Base-by-base conservation (phyloP, 768 basidiomycete species). In the Vishniacozyma victoriae region DNA sequence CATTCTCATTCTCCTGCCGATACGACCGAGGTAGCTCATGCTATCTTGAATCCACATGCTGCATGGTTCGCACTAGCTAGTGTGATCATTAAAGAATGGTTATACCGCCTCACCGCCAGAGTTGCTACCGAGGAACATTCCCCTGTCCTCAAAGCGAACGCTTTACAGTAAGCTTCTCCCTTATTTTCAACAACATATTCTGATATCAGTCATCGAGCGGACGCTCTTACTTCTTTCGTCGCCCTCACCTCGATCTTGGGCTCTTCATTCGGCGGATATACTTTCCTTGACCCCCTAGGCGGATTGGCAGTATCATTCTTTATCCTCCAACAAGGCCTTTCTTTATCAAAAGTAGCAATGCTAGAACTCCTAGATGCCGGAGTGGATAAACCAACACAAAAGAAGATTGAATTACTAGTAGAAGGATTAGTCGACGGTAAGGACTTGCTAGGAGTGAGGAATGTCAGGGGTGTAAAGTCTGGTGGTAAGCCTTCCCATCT, bases 121-220 rank as follows among this genome's bases (percentile, higher is more conserved):
- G 92, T 99, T 24, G 95, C 93, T 11, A 82, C 87, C 48, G 81
- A 88, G 60, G 91, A 96, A 72, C 82, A 83, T 60, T 88, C 86
- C 62, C 87, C 88, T 3, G 95, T 99, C 0, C 74, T 99, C 44
- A 76, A 84, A 16, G 95, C 95, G n/a, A 99, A 97, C 69, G 95
- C 93, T 5, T 79, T 91, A 47, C 93, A 97, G 66, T 71, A 44
- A 60, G 69, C 66, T 11, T 15, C 36, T 5, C n/a, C 15, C 9
- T 9, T 11, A 41, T 41, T n/a, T 23, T 41, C 40, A 20, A 44
- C 23, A 6, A 44, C 42, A 4, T 9, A 33, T 33, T 9, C 29
- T 24, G 24, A 24, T 11, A 9, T 13, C 26, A 71, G 69, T 70
- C 95, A 99, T 73, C 80, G 95, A n/a, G 91, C 87, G 55, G 95